Conservation (phyloP, 352 stramenopile species). For the Phytophthora citricola region DNA sequence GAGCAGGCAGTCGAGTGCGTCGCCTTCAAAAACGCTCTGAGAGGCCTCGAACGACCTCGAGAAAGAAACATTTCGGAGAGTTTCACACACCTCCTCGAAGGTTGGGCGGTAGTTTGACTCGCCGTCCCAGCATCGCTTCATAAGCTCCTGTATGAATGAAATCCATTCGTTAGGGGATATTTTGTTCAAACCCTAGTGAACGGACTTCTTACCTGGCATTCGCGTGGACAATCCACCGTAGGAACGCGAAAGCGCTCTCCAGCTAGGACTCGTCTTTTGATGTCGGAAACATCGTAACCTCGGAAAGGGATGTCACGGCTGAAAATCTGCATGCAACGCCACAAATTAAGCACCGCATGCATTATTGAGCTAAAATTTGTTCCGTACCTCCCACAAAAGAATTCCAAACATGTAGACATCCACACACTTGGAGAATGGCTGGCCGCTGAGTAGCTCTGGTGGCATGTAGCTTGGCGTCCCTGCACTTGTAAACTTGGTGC, state of each 20-base stretch:
- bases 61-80: slow-evolving; percentile 43
- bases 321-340: slow-evolving; percentile 60
- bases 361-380: no score
- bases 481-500: slow-evolving; percentile 78
- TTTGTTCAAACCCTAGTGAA: no score
- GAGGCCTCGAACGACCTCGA: slow-evolving; percentile 38
- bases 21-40: slow-evolving; percentile 52
- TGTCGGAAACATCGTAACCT: slow-evolving; percentile 75
- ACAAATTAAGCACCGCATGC: no score
- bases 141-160: slow-evolving; percentile 51
- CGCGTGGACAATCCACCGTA: slow-evolving; percentile 67
- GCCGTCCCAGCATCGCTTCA: slow-evolving; percentile 72
- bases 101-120: slow-evolving; percentile 58
- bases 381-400: slow-evolving; percentile 86
- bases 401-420: slow-evolving; percentile 95
- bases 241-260: slow-evolving; percentile 82
- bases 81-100: slow-evolving; percentile 68
- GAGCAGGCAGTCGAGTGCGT: slow-evolving; percentile 66
- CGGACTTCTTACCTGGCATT: slow-evolving; percentile 49
- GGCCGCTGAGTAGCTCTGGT: slow-evolving; percentile 83
- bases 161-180: not conserved
- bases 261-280: slow-evolving; percentile 70
- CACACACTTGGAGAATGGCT: slow-evolving; percentile 89
- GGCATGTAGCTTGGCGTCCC: slow-evolving; percentile 93
- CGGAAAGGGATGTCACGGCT: slow-evolving; percentile 80